These are phyloP conservation scores for Musa itinerans DNA, from an alignment of 176 grass and related monocot species.

Conservation along the genomic window DNA sequence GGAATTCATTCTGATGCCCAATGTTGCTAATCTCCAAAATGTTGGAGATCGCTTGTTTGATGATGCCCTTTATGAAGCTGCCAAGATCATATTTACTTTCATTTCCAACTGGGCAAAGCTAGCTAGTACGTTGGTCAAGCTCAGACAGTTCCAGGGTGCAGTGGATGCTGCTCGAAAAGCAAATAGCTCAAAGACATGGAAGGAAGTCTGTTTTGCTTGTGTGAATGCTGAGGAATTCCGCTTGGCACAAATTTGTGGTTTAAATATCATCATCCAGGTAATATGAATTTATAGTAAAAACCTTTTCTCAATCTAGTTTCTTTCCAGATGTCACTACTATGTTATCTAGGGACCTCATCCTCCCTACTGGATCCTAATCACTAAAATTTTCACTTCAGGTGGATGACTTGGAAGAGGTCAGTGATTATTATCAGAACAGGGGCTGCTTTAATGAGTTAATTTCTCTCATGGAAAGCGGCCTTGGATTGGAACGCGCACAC, in stretches of 20 bases:
- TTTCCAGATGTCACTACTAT: no score
- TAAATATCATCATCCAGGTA: conserved; percentile 96
- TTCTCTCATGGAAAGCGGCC: conserved; percentile 94
- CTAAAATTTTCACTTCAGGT: conserved; percentile 30
- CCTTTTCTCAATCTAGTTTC: no score
- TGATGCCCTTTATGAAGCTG: conserved; percentile 90
- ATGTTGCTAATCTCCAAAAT: conserved; percentile 95
- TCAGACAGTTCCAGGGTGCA: conserved; percentile 96
- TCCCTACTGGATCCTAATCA: no score
- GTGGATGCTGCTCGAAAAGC: conserved; percentile 97
- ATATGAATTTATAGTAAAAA: no score
- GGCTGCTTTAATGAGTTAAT: conserved; percentile 94
- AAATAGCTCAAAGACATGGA: conserved; percentile 92
- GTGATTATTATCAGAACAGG: conserved; percentile 93
- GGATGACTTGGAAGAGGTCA: conserved; percentile 93
- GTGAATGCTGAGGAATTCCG: conserved; percentile 95
- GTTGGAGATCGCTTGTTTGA: conserved; percentile 88
- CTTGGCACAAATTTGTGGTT: conserved; percentile 85
- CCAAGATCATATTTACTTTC: conserved; percentile 97
- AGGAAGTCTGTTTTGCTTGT: conserved; percentile 97
- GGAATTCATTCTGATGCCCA: conserved; percentile 95
- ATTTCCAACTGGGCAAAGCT: conserved; percentile 98
- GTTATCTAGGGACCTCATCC: not conserved
- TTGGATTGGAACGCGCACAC: conserved; percentile 75
- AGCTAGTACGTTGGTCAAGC: conserved; percentile 72